Evolutionary conservation across 306 rosid species (phyloP).

Genomic region (Quercus parvula): DNA sequence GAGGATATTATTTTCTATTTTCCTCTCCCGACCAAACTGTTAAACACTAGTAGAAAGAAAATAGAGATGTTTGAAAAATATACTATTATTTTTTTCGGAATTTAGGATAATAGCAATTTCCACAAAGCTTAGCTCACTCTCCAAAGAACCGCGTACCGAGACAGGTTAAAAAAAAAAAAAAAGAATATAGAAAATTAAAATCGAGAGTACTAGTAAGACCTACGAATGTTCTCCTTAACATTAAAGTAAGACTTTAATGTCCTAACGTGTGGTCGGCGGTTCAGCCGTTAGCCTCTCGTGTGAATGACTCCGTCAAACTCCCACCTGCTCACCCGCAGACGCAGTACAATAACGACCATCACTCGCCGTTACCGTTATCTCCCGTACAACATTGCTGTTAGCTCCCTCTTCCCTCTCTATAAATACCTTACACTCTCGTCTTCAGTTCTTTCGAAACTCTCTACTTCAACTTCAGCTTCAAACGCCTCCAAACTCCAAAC

Average conservation of each 20-base stretch:
- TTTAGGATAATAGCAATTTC: no score
- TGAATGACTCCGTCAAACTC: not conserved
- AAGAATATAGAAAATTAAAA: not conserved
- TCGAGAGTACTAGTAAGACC: slow-evolving; percentile 11
- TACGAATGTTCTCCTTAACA: slow-evolving; percentile 22
- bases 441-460: not conserved
- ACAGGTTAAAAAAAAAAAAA: no score
- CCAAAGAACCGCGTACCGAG: not conserved
- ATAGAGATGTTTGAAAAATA: no score
- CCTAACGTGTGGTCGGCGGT: slow-evolving; percentile 42
- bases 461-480: no score
- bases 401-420: slow-evolving; percentile 6
- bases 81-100: no score
- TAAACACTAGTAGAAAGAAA: no score
- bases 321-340: not conserved
- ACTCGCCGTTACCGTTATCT: slow-evolving; percentile 17
- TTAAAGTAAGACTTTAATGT: no score
- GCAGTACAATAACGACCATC: not conserved
- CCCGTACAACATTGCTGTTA: slow-evolving; percentile 13
- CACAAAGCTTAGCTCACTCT: no score
- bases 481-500: no score
- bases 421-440: slow-evolving; percentile 10
- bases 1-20: no score
- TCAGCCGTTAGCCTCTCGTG: slow-evolving; percentile 21
- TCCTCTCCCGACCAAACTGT: no score